These are phyloP conservation scores for Colletotrichum shisoi DNA, from an alignment of 2,329 filamentous ascomycete genomes.

Conservation along the genomic window DNA sequence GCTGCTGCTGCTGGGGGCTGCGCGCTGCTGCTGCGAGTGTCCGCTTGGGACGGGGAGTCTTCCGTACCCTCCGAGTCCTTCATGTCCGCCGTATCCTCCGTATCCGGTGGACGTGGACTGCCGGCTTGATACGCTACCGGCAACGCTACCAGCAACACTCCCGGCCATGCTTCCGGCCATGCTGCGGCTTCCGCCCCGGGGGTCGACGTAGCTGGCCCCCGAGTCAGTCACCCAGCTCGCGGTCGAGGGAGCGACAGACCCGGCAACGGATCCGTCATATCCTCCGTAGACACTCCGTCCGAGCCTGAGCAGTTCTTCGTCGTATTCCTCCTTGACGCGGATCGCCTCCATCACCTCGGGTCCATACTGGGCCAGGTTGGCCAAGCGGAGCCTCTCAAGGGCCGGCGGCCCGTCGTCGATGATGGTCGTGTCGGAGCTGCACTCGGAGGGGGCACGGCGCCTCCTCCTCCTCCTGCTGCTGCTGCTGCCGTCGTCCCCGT, in stretches of 20 bases:
- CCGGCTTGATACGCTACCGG: not conserved
- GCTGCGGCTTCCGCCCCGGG: not conserved
- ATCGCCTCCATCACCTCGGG: not conserved
- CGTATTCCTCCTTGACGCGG: not conserved
- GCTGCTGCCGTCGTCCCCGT: not conserved
- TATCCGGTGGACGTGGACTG: not conserved
- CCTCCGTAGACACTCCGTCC: not conserved
- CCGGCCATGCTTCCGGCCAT: not conserved
- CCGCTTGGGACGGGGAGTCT: not conserved
- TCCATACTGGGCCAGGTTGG: not conserved
- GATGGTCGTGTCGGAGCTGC: not conserved
- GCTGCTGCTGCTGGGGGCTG: not conserved
- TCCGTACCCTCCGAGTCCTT: not conserved
- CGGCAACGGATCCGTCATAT: not conserved
- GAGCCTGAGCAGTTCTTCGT: not conserved
- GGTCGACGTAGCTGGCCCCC: not conserved
- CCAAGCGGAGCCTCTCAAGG: not conserved
- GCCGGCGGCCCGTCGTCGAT: constrained; percentile 6
- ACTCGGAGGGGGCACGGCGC: not conserved
- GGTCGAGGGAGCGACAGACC: not conserved
- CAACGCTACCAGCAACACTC: not conserved
- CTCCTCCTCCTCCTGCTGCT: not conserved
- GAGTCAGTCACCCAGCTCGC: not conserved
- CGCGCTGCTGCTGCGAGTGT: not conserved
- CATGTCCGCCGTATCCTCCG: not conserved